These are phyloP conservation scores for Mycena filopes DNA, from an alignment of 768 basidiomycete species.

Conservation along the genomic window DNA sequence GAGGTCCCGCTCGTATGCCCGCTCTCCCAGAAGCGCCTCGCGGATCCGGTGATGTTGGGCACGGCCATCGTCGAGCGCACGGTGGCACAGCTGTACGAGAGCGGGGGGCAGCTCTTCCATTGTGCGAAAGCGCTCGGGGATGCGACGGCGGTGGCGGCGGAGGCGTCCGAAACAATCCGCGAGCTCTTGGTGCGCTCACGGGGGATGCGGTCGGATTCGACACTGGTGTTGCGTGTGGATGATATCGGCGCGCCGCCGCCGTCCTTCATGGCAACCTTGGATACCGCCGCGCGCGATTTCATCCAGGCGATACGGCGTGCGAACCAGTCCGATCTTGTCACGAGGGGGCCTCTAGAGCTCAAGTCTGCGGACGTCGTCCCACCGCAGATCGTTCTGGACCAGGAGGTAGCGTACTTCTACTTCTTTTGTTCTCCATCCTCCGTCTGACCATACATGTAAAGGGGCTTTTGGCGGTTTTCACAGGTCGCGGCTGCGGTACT, in stretches of 20 bases:
- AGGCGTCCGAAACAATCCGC: background rate
- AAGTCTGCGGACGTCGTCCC: conserved; percentile 39
- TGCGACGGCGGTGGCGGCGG: background rate
- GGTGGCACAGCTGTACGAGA: conserved; percentile 22
- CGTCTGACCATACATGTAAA: conserved; percentile 29
- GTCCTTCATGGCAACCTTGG: conserved; percentile 22
- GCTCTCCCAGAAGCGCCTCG: conserved; percentile 35
- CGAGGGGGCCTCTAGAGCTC: conserved; percentile 39
- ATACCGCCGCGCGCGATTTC: conserved; percentile 38
- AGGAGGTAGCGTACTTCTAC: conserved; percentile 33
- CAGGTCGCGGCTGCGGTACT: conserved; percentile 40
- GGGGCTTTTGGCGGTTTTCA: conserved; percentile 44
- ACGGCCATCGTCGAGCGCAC: conserved; percentile 32
- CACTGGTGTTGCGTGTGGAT: conserved; percentile 26
- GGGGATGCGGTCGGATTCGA: conserved; percentile 15
- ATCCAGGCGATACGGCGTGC: conserved; percentile 33
- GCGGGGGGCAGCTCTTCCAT: conserved; percentile 32
- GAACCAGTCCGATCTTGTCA: conserved; percentile 38
- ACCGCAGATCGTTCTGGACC: conserved; percentile 41
- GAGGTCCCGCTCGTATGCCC: conserved; percentile 36
- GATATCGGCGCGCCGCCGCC: conserved; percentile 26
- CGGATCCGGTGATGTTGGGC: conserved; percentile 34
- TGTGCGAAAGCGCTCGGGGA: conserved; percentile 1
- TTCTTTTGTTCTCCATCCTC: background rate
- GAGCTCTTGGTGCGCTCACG: background rate